These are phyloP conservation scores for Rasamsonia emersonii DNA, from an alignment of 2,329 filamentous ascomycete species.

Conservation along the genomic window DNA sequence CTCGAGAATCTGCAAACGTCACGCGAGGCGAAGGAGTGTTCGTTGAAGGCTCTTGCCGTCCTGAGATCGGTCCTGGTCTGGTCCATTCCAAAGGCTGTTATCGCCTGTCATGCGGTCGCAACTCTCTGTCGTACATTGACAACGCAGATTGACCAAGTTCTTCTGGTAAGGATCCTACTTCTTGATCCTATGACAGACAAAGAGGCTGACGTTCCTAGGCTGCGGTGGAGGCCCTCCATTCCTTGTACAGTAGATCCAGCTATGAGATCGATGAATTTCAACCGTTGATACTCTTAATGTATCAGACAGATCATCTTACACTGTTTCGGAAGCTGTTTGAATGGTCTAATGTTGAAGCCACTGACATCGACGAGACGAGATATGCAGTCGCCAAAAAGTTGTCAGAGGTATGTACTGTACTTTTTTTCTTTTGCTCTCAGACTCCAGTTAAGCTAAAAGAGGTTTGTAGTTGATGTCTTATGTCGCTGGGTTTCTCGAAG, in stretches of 20 bases:
- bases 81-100: conserved; percentile 76
- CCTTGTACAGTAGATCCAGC: conserved; percentile 66
- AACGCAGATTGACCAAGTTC: conserved; percentile 59
- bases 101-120: conserved; percentile 60
- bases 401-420: conserved; percentile 60
- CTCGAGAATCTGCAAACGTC: conserved; percentile 58
- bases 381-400: conserved; percentile 91
- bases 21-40: conserved; percentile 59
- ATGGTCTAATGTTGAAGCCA: conserved; percentile 69
- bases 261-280: conserved; percentile 71
- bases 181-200: not conserved
- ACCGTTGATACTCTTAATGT: conserved; percentile 70
- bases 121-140: conserved; percentile 64
- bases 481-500: conserved; percentile 73
- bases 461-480: conserved; percentile 65
- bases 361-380: conserved; percentile 82
- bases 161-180: conserved; percentile 52
- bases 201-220: conserved; percentile 47
- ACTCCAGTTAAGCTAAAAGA: conserved; percentile 5
- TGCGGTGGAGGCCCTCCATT: conserved; percentile 73
- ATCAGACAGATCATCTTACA: conserved; percentile 59
- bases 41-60: conserved; percentile 66
- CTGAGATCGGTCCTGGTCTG: conserved; percentile 74
- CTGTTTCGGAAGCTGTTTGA: conserved; percentile 67
- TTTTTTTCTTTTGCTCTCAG: conserved; percentile 1